Base-by-base conservation (phyloP, 148 eudicot species). In the Cornus suecica region DNA sequence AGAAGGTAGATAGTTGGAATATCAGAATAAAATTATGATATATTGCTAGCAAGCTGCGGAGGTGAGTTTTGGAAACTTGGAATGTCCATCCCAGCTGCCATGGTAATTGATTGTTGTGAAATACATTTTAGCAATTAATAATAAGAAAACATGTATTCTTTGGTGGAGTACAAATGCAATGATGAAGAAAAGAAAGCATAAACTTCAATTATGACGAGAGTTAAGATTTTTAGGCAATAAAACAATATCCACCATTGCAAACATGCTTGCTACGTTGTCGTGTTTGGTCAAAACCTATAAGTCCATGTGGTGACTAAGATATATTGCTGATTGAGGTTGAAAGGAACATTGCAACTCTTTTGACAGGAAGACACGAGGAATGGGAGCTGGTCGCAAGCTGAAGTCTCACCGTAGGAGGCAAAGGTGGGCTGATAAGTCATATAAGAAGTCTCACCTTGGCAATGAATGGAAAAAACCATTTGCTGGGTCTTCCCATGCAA, bases 401-500 rank as follows among this genome's bases (percentile, higher is more conserved):
- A 88, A 84, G 90, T 81, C 90, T 73, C 97, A 91, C 82, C 94
- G 97, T 5, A 85, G 88, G 23, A 85, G 83, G 75, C 92, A 94
- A 73, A 94, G 96, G 80, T 94, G 98, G 98, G 94, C 94, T 28
- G 98, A 94, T 78, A 94, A 94, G 78, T 73, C 89, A 13, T 94
- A 94, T 81, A 94, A 94, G 88, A 94, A 94, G 81, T 94, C 98
- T 11, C 92, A 94, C 69, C 94, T 91, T 64, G 98, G 97, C 0
- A 94, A 94, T 64, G 98, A 94, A 64, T 94, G 98, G 98, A 91
- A 91, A 88, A 94, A 94, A 72, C 97, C 98, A 0, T 94, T 94
- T 68, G 88, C 94, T 67, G 98, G 98, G 1, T 94, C 97, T 34
- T 94, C 98, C 27, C 98, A 94, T 48, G 98, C 97, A 26, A 94